Base-by-base conservation (phyloP, 805 yeast species). In the Myxozyma neotropica region DNA sequence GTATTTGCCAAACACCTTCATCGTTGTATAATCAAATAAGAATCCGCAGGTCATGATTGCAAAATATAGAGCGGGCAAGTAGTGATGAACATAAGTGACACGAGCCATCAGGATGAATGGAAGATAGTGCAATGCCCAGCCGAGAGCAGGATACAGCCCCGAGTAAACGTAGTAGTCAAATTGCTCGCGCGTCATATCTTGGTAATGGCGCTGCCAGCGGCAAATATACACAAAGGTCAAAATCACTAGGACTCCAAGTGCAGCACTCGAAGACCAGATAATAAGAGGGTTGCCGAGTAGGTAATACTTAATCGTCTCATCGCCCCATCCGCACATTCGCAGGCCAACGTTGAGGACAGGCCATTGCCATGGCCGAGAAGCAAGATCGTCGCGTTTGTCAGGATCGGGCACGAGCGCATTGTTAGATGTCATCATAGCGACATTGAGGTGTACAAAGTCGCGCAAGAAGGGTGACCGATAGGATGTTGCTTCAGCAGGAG, bases 51-150 rank as follows among this genome's bases (percentile, higher is more conserved):
- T 86, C 65, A 92, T 77, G 78, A 91, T 86, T 52, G 98, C 98
- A 77, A 93, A 93, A 76, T 88, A 93, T 64, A 92, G 80, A 0
- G 98, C 96, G 13, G 99, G 99, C 67, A 91, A 83, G 74, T 93
- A 93, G 74, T 93, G 99, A 75, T 93, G 99, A 35, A 93, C 94
- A 73, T 94, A 93, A 1, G 96, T 91, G 58, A 94, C 97, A 78
- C 99, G 88, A 12, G 95, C 91, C 99, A 93, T 93, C 60, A 90
- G 75, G 33, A 87, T 83, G 75, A 93, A 93, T 35, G 99, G 98
- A 69, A 88, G 71, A 74, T 79, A 93, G 75, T 93, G 97, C 69
- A 90, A 78, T 44, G 84, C 80, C 97, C 97, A 93, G 10, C 96
- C 96, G 43, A 89, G 70, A 77, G 92, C 87, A 26, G 98, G 97